Evolutionary conservation across 225 moss, liverwort and hornwort genomes (phyloP), one percentile per base, ranked within the genome.

Genomic region (Bryum argenteum): DNA sequence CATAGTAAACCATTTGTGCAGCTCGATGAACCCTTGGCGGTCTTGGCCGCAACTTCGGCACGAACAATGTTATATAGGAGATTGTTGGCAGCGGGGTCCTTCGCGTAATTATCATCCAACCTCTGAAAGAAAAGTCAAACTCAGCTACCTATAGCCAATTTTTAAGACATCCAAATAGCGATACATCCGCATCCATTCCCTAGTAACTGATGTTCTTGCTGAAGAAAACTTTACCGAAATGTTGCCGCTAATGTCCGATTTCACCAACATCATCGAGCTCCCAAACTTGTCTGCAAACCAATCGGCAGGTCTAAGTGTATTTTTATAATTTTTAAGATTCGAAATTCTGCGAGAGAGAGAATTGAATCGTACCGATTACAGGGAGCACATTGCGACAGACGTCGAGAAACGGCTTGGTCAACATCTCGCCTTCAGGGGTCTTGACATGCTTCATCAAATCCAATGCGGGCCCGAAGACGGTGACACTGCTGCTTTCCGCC

Each of bases 341-440:
- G 2, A 2, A 37, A 11, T 1, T 6, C 13, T 5, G 28, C 28
- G 28, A 28, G 28, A 28, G 28, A 28, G 28, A 28, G 28, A 2
- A 2, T 5, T 10, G 22, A 20, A 26, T 69, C 83, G 8, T 77
- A 91, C 94, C 91, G 43, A 96, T 89, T 13, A 96, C 94, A 11
- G 96, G 96, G 63, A 97, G 86, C 26, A 97, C 91, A 20, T 94
- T 90, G 54, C 96, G 87, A 75, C 96, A 97, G 24, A 97, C 94
- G 20, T 92, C 80, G 54, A 97, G 83, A 61, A 97, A 97, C 6
- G 85, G 90, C 86, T 94, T 89, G 26, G 89, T 79, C 9, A 92
- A 86, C 72, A 87, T 75, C 52, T 83, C 79, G 64, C 90, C 92
- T 5, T 86, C 80, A 9, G 89, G 65, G 37, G 96, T 83, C 66